Conservation (phyloP, 1,139 yeast species). For the Hemisphaericaspora subhashii region DNA sequence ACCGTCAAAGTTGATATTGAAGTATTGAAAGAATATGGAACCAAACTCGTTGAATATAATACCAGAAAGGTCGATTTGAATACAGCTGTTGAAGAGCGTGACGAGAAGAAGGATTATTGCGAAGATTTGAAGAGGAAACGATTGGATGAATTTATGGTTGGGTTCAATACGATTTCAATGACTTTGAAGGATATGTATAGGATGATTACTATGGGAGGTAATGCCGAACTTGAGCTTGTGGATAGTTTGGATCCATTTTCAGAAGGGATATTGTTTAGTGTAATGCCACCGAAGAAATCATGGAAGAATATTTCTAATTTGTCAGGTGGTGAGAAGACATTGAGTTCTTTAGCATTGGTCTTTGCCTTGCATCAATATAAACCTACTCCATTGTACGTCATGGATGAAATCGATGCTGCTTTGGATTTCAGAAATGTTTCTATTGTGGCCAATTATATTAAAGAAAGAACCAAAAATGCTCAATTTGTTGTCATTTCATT, state of each 20-base stretch:
- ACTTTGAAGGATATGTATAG: conserved; percentile 96
- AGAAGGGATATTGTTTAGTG: conserved; percentile 94
- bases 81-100: conserved; percentile 65
- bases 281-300: conserved; percentile 98
- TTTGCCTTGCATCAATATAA: conserved; percentile 95
- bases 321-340: conserved; percentile 97
- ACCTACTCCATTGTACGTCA: conserved; percentile 96
- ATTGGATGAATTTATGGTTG: conserved; percentile 88
- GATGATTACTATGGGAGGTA: conserved; percentile 99
- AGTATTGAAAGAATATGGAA: conserved; percentile 73
- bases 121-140: conserved; percentile 76
- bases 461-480: conserved; percentile 92
- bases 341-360: conserved; percentile 91
- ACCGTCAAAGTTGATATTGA: conserved; percentile 70
- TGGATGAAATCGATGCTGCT: conserved; percentile 99
- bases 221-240: conserved; percentile 94
- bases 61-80: conserved; percentile 66
- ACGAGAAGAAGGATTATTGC: conserved; percentile 57
- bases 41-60: conserved; percentile 62
- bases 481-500: conserved; percentile 94
- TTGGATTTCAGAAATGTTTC: conserved; percentile 95
- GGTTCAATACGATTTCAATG: conserved; percentile 82
- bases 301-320: conserved; percentile 95
- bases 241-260: conserved; percentile 98
- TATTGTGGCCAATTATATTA: conserved; percentile 94